Conservation (phyloP, 257 asterid genomes). For the Oldenlandia corymbosa region DNA sequence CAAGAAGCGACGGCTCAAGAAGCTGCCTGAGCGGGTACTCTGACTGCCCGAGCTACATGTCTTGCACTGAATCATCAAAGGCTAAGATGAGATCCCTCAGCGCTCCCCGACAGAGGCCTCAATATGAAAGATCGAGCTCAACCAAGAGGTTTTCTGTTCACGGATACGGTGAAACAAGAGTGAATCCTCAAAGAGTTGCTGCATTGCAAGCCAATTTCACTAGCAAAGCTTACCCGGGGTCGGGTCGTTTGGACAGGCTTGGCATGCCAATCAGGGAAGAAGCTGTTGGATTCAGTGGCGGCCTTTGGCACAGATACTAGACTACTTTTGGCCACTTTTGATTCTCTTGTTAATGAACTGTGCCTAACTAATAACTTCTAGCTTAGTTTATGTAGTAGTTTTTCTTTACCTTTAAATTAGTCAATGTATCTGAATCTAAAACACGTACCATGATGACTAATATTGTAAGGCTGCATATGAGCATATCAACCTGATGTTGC, state of each 20-base stretch:
- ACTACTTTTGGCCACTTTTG: background rate
- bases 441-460: too few relatives aligned
- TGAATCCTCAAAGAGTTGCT: constrained; percentile 33
- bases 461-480: too few relatives aligned
- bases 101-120: constrained; percentile 80
- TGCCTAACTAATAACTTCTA: too few relatives aligned
- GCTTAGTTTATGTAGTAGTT: too few relatives aligned
- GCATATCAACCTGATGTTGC: too few relatives aligned
- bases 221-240: constrained; percentile 67
- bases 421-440: too few relatives aligned
- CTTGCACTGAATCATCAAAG: constrained; percentile 71
- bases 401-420: too few relatives aligned
- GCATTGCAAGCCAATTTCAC: constrained; percentile 36
- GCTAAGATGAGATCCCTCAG: constrained; percentile 83
- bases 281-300: constrained; percentile 38
- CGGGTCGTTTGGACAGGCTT: constrained; percentile 67
- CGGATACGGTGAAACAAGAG: constrained; percentile 38
- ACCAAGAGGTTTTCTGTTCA: constrained; percentile 56
- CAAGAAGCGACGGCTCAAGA: constrained; percentile 64
- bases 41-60: constrained; percentile 75
- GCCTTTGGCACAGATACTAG: constrained; percentile 50
- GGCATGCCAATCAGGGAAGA: constrained; percentile 67
- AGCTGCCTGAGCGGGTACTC: constrained; percentile 59
- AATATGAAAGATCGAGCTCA: constrained; percentile 58
- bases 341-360: too few relatives aligned